Percentiles rank a stretch among this genome's conserved stretches.
phyloP scores from a whole-genome alignment of 2,329 filamentous ascomycete species.

The Penicillium expansum region DNA sequence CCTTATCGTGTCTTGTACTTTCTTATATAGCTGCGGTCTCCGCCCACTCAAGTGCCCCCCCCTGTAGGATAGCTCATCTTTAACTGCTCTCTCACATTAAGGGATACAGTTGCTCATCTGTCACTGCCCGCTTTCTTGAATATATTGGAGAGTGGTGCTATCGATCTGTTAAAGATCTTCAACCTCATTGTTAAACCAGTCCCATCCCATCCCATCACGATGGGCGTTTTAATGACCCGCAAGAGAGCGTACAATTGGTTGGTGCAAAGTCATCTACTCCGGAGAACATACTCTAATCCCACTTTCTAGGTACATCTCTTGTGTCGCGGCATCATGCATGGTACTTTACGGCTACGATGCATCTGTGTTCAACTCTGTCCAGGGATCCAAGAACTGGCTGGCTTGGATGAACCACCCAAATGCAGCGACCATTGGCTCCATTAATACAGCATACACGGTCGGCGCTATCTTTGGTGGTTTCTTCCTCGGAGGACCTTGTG shows the following conservation, averaged over 20 bases:
- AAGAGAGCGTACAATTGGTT: slow-evolving; percentile 36
- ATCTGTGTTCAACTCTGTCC: slow-evolving; percentile 70
- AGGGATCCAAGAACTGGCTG: slow-evolving; percentile 66
- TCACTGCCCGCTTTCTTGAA: background rate
- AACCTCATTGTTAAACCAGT: background rate
- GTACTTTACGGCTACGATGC: slow-evolving; percentile 73
- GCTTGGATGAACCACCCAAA: slow-evolving; percentile 56
- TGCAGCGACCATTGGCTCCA: slow-evolving; percentile 50
- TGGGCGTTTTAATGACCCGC: slow-evolving; percentile 22
- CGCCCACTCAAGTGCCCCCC: background rate
- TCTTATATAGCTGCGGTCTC: slow-evolving; percentile 1
- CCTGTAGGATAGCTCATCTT: background rate
- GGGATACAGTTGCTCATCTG: background rate
- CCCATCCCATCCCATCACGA: slow-evolving; percentile 9
- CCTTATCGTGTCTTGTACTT: background rate
- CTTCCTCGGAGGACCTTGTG: slow-evolving; percentile 64
- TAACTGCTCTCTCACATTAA: background rate
- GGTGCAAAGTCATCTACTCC: background rate
- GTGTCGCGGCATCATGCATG: slow-evolving; percentile 71
- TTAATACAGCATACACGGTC: slow-evolving; percentile 70
- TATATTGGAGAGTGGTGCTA: background rate
- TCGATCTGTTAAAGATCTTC: background rate
- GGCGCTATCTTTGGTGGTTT: slow-evolving; percentile 68
- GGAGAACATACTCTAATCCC: background rate
- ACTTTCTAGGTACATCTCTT: slow-evolving; percentile 59